Base-by-base conservation (phyloP, 2,329 filamentous ascomycete species). In the Claviceps humidiphila region DNA sequence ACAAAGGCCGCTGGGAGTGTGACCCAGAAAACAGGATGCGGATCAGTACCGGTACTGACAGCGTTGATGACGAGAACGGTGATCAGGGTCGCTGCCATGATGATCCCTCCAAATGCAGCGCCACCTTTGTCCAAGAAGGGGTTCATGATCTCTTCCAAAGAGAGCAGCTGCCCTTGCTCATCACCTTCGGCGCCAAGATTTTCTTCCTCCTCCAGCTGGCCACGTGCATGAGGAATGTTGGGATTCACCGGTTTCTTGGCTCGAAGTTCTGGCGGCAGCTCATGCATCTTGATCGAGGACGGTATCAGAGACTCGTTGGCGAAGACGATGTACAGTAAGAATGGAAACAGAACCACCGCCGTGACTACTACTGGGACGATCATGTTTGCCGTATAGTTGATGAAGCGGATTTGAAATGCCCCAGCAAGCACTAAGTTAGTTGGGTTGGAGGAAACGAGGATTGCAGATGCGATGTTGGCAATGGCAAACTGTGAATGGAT, bases 341-440 rank as follows among this genome's bases (percentile, higher is more conserved):
- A 84, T 0, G 84, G 85, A 49, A 85, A 87, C 3, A 88, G 65
- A 0, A 86, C 66, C 16, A 87, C 71, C 2, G 76, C 82, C 0
- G 85, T 88, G n/a, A 77, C 69, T 22, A 86, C 67, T 1, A 85
- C 82, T 0, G 85, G 85, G 0, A 88, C 81, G 17, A 88, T 82
- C 75, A 88, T 85, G 61, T 88, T 86, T n/a, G 81, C 84, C 0
- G 84, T 87, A 60, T 88, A 88, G 42, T 78, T 72, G 60, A 88
- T 78, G 63, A 88, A 88, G 49, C 76, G 83, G 68, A 88, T 82
- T 3, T 77, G 60, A 60, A 88, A 88, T 2, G 85, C 85, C 4
- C 84, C 84, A 0, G 84, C 83, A 0, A 88, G 74, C 0, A 88
- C 84, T 7, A 88, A 74, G 52, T 89, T 89, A 2, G 85, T 88